Base-by-base conservation (phyloP, 2,329 filamentous ascomycete genomes). In the Elsinoe australis region DNA sequence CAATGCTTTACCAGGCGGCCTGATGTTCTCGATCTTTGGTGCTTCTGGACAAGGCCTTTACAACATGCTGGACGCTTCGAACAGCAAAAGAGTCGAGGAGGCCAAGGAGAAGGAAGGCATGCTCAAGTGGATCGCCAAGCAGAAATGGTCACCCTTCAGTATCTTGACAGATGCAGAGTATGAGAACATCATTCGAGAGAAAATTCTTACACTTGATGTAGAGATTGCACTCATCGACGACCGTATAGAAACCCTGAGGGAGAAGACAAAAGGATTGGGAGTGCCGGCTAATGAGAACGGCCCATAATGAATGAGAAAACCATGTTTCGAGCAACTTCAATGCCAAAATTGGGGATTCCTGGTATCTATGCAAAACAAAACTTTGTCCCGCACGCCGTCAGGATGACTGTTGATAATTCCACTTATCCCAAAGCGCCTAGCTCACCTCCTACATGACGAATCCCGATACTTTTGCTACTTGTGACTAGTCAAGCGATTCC, bases 201-300 rank as follows among this genome's bases (percentile, higher is more conserved):
- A 82, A 65, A 67, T 87, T 32, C 62, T 90, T 19, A 74, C 71
- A 53, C 67, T 90, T 2, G 82, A 92, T 54, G 83, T 78, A 1
- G 83, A 90, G 52, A 87, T 92, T 63, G 80, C 85, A 0, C 64
- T 92, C 4, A 71, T 90, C 28, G 85, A 92, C 58, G 86, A 90
- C 47, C 80, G 79, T 58, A 85, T 92, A 55, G 74, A 72, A 39
- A 70, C 66, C 31, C 59, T 81, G 21, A 69, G 54, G 33, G 14
- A 15, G 19, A 44, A 51, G 24, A 6, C 28, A 26, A 31, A 24
- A 17, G 4, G 4, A 19, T 10, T 17, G 19, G n/a, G 3, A 15
- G 18, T 19, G 18, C 4, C 33, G 19, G 15, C 33, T 19, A 21
- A 36, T 17, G 3, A 10, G 10, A 21, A 5, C 15, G 14, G 4